phyloP scores from a whole-genome alignment of 148 eudicot species.

The Gaultheria prostrata region DNA sequence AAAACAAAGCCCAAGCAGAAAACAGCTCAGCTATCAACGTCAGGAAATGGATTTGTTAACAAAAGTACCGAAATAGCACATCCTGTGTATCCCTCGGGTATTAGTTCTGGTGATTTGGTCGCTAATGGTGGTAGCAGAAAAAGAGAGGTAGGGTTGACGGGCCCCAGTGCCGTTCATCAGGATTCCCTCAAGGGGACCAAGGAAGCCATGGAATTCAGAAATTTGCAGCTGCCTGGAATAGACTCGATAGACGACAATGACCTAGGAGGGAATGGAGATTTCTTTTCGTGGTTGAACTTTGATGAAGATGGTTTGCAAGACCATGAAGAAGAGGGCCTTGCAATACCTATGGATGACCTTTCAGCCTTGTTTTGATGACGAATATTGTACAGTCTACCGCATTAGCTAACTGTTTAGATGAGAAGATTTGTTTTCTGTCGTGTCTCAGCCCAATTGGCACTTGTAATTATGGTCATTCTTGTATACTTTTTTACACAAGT shows the following conservation, averaged over 20 bases:
- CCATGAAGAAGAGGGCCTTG: conserved; percentile 42
- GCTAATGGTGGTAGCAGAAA: conserved; percentile 17
- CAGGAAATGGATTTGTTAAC: conserved; percentile 28
- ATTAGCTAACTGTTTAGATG: conserved; percentile 27
- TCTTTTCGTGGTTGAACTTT: conserved; percentile 29
- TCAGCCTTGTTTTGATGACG: conserved; percentile 18
- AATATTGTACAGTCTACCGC: conserved; percentile 44
- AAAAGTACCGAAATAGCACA: conserved; percentile 13
- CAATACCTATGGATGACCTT: conserved; percentile 56
- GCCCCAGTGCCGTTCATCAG: conserved; percentile 19
- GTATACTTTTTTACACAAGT: conserved; percentile 38
- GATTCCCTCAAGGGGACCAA: conserved; percentile 25
- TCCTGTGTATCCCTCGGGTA: not conserved
- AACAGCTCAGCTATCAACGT: conserved; percentile 57
- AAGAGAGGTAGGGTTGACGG: conserved; percentile 12
- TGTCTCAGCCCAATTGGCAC: conserved; percentile 36
- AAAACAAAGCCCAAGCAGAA: conserved; percentile 89
- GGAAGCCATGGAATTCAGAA: conserved; percentile 33
- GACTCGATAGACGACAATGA: conserved; percentile 23
- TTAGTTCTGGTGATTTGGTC: conserved; percentile 20
- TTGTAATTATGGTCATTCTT: conserved; percentile 54
- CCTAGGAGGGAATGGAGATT: conserved; percentile 8
- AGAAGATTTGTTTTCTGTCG: conserved; percentile 13
- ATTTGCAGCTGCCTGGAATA: conserved; percentile 31
- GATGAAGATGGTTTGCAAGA: conserved; percentile 47